phyloP scores from a whole-genome alignment of 495 filamentous ascomycete genomes.

The Aspergillus kassunensis region DNA sequence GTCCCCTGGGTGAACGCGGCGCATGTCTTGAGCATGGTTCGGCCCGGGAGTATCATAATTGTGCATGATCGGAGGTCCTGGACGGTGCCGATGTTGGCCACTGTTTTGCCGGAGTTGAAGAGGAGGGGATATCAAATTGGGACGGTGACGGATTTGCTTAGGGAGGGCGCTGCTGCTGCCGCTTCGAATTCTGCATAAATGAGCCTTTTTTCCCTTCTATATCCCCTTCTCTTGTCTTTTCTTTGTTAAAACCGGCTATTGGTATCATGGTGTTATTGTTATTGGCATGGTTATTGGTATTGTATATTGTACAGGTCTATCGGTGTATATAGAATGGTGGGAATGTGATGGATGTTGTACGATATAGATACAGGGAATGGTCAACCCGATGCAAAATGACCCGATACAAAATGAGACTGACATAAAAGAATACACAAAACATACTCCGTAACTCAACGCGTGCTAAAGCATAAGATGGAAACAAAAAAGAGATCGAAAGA shows the following conservation, averaged over 20 bases:
- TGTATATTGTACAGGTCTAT: constrained; percentile 9
- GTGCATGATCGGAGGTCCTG: constrained; percentile 78
- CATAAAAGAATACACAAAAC: neutral
- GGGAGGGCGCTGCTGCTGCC: constrained; percentile 6
- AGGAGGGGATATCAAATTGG: constrained; percentile 64
- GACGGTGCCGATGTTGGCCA: constrained; percentile 70
- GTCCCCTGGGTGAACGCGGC: constrained; percentile 66
- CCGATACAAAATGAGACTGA: neutral
- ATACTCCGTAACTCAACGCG: neutral
- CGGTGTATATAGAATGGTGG: constrained; percentile 1
- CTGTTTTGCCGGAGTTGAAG: constrained; percentile 65
- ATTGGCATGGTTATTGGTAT: too few species aligned
- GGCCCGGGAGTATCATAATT: constrained; percentile 72
- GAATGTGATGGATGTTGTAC: constrained; percentile 4
- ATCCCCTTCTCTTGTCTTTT: neutral
- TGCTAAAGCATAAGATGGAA: neutral
- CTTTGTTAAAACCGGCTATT: neutral
- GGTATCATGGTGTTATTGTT: constrained; percentile 3
- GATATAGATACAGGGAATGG: constrained; percentile 5
- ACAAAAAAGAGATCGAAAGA: constrained; percentile 8
- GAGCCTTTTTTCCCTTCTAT: neutral
- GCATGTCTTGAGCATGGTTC: constrained; percentile 74
- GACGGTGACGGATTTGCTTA: constrained; percentile 62
- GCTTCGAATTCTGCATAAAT: too few species aligned
- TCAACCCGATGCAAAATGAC: neutral